phyloP scores from a whole-genome alignment of 1,284 basidiomycete species.

The Pulchroboletus neoregius region DNA sequence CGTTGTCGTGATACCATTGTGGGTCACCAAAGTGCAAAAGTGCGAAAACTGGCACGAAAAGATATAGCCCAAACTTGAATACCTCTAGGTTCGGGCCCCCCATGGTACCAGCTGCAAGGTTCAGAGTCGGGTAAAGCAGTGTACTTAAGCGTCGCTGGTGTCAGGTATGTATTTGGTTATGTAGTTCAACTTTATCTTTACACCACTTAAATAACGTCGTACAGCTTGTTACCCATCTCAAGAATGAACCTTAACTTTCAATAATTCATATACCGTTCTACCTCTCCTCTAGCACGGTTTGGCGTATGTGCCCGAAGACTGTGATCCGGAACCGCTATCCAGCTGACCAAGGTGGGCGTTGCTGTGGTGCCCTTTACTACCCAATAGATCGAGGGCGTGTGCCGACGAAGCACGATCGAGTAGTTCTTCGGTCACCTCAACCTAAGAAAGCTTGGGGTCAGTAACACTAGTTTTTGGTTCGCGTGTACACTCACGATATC shows the following conservation, averaged over 20 bases:
- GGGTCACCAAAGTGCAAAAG: constrained; percentile 89
- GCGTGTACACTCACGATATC: constrained; percentile 50
- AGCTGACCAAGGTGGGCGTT: constrained; percentile 37
- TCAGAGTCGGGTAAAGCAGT: no score
- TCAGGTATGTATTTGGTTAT: background rate
- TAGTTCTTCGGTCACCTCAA: constrained; percentile 60
- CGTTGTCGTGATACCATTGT: constrained; percentile 79
- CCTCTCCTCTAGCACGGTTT: constrained; percentile 52
- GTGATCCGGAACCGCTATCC: constrained; percentile 43
- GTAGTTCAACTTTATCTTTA: background rate
- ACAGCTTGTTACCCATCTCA: constrained; percentile 2
- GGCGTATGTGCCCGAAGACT: constrained; percentile 58
- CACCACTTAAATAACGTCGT: background rate
- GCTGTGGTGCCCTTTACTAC: constrained; percentile 27
- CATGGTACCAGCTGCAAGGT: constrained; percentile 43
- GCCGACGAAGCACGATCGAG: constrained; percentile 41
- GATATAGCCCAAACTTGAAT: constrained; percentile 86
- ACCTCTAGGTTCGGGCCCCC: constrained; percentile 80
- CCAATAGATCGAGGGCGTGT: constrained; percentile 51
- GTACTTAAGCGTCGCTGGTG: no score
- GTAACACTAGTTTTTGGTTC: background rate
- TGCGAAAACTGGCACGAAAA: constrained; percentile 82
- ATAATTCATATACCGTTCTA: background rate
- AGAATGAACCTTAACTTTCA: no score
- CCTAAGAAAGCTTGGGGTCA: constrained; percentile 30